These are phyloP conservation scores for Pleurotus djamor DNA, from an alignment of 768 basidiomycete genomes.

Conservation along the genomic window DNA sequence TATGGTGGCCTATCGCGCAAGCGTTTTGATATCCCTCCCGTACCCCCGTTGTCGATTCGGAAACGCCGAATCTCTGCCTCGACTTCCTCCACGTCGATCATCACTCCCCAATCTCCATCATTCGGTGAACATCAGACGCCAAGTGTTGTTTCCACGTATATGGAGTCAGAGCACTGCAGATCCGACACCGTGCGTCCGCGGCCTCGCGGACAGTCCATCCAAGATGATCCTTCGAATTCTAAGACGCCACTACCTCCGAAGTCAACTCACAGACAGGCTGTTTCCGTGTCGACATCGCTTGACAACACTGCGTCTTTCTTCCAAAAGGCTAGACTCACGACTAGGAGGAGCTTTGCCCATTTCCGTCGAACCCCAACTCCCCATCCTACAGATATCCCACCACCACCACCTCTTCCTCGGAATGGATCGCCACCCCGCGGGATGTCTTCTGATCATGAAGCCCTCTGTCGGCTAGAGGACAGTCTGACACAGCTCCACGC, in stretches of 20 bases:
- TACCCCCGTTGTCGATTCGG: background rate
- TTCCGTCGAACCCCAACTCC: conserved; percentile 1
- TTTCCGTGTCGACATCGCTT: background rate
- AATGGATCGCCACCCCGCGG: too few relatives aligned
- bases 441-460: conserved; percentile 8
- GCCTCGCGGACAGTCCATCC: background rate
- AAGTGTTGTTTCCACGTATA: background rate
- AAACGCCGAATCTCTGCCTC: background rate
- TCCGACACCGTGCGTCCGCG: background rate
- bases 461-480: conserved; percentile 26
- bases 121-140: too few relatives aligned
- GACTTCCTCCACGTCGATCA: background rate
- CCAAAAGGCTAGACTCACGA: background rate
- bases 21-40: background rate
- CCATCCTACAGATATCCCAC: background rate
- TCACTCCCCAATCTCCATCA: too few relatives aligned
- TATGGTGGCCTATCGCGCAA: background rate
- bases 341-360: conserved; percentile 4
- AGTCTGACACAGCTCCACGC: conserved; percentile 29
- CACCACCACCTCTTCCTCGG: background rate
- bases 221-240: too few relatives aligned
- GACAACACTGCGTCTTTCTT: background rate
- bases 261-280: background rate
- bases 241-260: background rate
- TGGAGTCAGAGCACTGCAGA: background rate